These are phyloP conservation scores for Phytophthora pseudosyringae DNA, from an alignment of 352 stramenopile species.

Conservation along the genomic window DNA sequence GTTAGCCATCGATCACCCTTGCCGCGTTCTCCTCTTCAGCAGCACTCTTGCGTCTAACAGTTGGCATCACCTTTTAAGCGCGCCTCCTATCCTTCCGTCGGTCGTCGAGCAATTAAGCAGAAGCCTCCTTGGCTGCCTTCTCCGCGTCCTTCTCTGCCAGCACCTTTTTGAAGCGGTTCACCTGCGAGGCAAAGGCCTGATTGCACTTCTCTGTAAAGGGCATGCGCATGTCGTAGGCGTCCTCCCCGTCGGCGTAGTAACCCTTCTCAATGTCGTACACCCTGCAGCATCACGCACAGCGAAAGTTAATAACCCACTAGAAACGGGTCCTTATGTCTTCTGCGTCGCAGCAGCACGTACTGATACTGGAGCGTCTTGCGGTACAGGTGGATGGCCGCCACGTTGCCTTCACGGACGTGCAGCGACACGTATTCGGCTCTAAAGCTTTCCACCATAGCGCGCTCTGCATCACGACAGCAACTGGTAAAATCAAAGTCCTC, in stretches of 20 bases:
- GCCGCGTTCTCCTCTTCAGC: conserved; percentile 9
- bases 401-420: conserved; percentile 98
- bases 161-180: conserved; percentile 85
- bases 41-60: conserved; percentile 32
- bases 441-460: conserved; percentile 98
- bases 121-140: conserved; percentile 32
- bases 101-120: conserved; percentile 22
- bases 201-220: conserved; percentile 93
- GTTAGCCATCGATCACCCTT: conserved; percentile 38
- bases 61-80: conserved; percentile 2
- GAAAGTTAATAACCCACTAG: conserved; percentile 1
- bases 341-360: conserved; percentile 42
- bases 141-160: conserved; percentile 71
- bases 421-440: conserved; percentile 98
- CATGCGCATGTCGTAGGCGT: conserved; percentile 99
- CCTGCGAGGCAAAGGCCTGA: conserved; percentile 84
- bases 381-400: conserved; percentile 99
- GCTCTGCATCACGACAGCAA: conserved; percentile 53
- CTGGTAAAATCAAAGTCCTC: not conserved
- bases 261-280: conserved; percentile 98
- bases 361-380: conserved; percentile 97
- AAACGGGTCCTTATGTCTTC: not conserved
- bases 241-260: conserved; percentile 99
- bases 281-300: conserved; percentile 36
- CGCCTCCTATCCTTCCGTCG: not conserved